Percentiles rank a stretch among this genome's conserved stretches.
Conservation (phyloP, 129 eudicot genomes). For the Glebionis coronaria region DNA sequence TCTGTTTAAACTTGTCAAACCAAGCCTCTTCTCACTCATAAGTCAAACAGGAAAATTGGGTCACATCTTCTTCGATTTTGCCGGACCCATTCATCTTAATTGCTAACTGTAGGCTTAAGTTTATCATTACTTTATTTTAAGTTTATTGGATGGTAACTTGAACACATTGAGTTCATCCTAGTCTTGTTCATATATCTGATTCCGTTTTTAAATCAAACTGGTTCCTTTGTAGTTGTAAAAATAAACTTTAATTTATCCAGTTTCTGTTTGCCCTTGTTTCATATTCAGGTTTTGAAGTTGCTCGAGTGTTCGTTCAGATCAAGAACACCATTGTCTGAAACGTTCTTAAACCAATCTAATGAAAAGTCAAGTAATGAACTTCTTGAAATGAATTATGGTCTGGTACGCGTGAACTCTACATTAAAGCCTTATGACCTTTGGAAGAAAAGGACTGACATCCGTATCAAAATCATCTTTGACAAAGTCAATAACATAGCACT, state of each 20-base stretch:
- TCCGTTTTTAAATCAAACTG: too few species aligned
- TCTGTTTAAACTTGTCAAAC: neutral
- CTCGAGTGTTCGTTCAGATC: conserved; percentile 28
- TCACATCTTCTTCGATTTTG: too few species aligned
- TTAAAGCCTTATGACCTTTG: neutral
- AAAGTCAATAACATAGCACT: conserved; percentile 14
- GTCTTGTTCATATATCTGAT: too few species aligned
- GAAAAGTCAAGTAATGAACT: conserved; percentile 11
- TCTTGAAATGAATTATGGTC: neutral
- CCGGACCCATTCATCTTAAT: too few species aligned
- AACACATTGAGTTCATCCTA: too few species aligned
- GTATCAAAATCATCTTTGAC: conserved; percentile 10
- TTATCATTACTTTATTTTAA: too few species aligned
- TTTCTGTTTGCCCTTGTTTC: conserved; percentile 2
- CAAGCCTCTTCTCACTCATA: too few species aligned
- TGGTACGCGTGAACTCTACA: conserved; percentile 1
- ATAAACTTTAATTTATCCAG: neutral
- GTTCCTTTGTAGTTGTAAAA: neutral
- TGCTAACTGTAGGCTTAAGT: too few species aligned
- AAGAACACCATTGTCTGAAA: conserved; percentile 26
- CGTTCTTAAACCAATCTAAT: conserved; percentile 14
- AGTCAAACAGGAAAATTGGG: too few species aligned
- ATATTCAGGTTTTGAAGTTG: conserved; percentile 27
- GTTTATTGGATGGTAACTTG: too few species aligned
- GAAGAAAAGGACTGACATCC: conserved; percentile 7